These are phyloP conservation scores for Leccinum boreale DNA, from an alignment of 768 basidiomycete genomes.

Conservation along the genomic window DNA sequence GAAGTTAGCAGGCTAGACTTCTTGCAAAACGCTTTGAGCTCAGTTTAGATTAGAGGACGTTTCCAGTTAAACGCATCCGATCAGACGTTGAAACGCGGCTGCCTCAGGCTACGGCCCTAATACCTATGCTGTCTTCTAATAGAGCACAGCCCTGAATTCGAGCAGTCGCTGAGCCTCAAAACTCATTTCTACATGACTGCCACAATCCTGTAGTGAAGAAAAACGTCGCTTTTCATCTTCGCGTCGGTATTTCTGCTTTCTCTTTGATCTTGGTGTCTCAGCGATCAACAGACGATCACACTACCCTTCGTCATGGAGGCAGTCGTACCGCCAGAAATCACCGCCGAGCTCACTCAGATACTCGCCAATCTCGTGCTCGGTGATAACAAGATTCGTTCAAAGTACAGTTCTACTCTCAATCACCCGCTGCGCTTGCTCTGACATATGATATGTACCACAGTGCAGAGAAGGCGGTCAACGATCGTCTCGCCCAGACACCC, in stretches of 20 bases:
- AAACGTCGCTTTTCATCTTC: too few species aligned
- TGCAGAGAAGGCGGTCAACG: conserved; percentile 81
- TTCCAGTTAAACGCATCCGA: too few species aligned
- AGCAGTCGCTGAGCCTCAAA: too few species aligned
- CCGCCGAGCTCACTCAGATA: conserved; percentile 75
- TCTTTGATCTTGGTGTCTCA: neutral
- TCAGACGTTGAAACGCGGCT: too few species aligned
- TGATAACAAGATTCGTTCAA: conserved; percentile 77
- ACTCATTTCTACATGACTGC: too few species aligned
- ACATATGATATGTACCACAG: conserved; percentile 31
- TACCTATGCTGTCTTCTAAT: too few species aligned
- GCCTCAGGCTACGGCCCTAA: too few species aligned
- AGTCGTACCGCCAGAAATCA: conserved; percentile 58
- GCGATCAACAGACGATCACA: conserved; percentile 2
- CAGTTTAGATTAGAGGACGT: too few species aligned
- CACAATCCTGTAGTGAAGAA: too few species aligned
- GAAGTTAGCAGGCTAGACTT: neutral
- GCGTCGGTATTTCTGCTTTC: too few species aligned
- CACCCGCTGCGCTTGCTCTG: neutral
- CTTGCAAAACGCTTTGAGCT: too few species aligned
- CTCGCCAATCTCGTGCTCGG: conserved; percentile 81
- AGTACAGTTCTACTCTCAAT: conserved; percentile 35
- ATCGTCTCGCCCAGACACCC: conserved; percentile 71
- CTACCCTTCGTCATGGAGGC: conserved; percentile 24
- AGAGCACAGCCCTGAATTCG: too few species aligned